phyloP scores from a whole-genome alignment of 2,329 filamentous ascomycete species.

The Ceratocystis cubensis region DNA sequence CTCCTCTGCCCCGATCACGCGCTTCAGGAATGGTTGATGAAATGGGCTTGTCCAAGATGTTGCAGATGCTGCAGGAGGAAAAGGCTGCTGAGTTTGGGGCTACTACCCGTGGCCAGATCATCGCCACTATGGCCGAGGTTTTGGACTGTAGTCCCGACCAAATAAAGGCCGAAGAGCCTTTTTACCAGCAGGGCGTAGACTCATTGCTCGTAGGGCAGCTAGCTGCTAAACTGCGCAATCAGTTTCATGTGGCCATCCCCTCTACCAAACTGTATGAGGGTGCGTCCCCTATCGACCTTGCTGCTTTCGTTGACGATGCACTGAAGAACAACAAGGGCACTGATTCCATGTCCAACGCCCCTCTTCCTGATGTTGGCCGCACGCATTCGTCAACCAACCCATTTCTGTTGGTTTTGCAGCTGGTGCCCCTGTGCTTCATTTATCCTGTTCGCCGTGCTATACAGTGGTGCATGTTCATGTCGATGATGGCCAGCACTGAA shows the following conservation, averaged over 20 bases:
- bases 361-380: conserved; percentile 29
- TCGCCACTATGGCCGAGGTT: conserved; percentile 34
- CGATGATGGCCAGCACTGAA: conserved; percentile 33
- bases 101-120: conserved; percentile 31
- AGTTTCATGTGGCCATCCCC: conserved; percentile 37
- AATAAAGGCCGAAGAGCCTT: conserved; percentile 34
- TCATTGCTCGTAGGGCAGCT: conserved; percentile 42
- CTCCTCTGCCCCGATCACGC: conserved; percentile 28
- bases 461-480: conserved; percentile 42
- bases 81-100: conserved; percentile 24
- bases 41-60: conserved; percentile 28
- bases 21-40: conserved; percentile 28
- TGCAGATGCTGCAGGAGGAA: conserved; percentile 25
- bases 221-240: conserved; percentile 37
- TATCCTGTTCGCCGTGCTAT: conserved; percentile 40
- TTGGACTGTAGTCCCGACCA: conserved; percentile 32
- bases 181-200: conserved; percentile 42
- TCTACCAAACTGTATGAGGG: conserved; percentile 41
- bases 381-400: conserved; percentile 39
- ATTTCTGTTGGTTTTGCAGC: conserved; percentile 37
- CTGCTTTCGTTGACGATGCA: conserved; percentile 30
- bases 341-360: conserved; percentile 16
- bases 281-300: conserved; percentile 34
- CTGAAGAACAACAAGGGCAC: conserved; percentile 18
- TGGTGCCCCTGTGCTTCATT: conserved; percentile 37